Evolutionary conservation across 1,139 yeast genomes (phyloP).

Genomic region (Nakaseomyces glabratus): DNA sequence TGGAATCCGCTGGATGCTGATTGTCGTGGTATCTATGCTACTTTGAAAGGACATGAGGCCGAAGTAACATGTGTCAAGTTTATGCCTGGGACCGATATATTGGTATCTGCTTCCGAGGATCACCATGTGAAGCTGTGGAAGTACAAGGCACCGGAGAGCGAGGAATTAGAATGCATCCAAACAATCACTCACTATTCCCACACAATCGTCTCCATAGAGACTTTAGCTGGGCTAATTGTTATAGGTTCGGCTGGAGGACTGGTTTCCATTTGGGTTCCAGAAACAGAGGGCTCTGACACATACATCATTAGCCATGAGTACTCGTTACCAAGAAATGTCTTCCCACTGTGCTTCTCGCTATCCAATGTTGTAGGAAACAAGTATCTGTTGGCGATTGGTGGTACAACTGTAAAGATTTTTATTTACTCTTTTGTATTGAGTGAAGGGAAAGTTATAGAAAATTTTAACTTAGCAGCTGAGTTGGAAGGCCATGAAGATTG

Average conservation of each 20-base stretch:
- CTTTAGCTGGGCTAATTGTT: conserved; percentile 35
- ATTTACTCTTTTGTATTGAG: conserved; percentile 42
- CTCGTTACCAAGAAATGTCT: conserved; percentile 42
- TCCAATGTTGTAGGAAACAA: conserved; percentile 34
- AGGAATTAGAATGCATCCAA: conserved; percentile 29
- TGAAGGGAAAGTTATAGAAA: conserved; percentile 11
- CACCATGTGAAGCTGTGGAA: conserved; percentile 54
- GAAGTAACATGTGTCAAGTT: conserved; percentile 55
- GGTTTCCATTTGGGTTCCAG: conserved; percentile 42
- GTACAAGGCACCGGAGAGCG: conserved; percentile 15
- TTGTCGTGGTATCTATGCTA: conserved; percentile 42
- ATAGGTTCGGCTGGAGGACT: conserved; percentile 64
- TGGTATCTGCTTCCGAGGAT: conserved; percentile 65
- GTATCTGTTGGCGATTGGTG: conserved; percentile 69
- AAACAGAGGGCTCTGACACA: conserved; percentile 11
- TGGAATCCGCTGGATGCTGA: conserved; percentile 50
- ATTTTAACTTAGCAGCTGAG: conserved; percentile 39
- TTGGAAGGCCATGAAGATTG: conserved; percentile 91
- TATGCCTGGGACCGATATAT: conserved; percentile 37
- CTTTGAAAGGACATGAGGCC: conserved; percentile 50
- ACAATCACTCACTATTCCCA: conserved; percentile 35
- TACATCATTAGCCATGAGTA: conserved; percentile 20
- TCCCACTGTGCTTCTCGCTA: conserved; percentile 56
- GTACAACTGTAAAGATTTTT: conserved; percentile 54
- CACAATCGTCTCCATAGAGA: conserved; percentile 42